Percentiles rank a stretch among this genome's conserved stretches.
phyloP scores from a whole-genome alignment of 108 stramenopile species.

The Mediolabrus comicus region DNA sequence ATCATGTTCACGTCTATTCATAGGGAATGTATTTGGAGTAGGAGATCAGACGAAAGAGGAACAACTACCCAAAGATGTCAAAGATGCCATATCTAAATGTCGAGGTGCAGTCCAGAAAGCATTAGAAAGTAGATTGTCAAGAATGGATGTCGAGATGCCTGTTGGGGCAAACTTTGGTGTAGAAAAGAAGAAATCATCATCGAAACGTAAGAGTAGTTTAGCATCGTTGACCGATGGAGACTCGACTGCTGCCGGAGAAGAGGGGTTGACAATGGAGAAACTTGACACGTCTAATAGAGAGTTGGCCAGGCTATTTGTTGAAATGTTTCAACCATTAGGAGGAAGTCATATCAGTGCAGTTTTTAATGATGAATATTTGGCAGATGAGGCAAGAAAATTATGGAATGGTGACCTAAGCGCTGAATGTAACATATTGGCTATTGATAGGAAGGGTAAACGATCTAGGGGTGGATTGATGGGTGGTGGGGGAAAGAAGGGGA shows the following conservation, averaged over 20 bases:
- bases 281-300: constrained; percentile 82
- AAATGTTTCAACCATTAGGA: constrained; percentile 89
- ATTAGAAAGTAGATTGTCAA: constrained; percentile 55
- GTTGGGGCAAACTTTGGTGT: constrained; percentile 86
- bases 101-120: constrained; percentile 73
- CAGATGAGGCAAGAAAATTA: constrained; percentile 60
- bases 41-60: constrained; percentile 18
- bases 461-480: constrained; percentile 33
- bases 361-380: constrained; percentile 60
- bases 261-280: constrained; percentile 47
- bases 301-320: constrained; percentile 80
- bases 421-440: constrained; percentile 61
- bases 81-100: constrained; percentile 79
- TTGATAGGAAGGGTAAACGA: constrained; percentile 56
- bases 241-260: constrained; percentile 9
- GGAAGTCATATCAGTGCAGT: constrained; percentile 70
- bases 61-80: constrained; percentile 73
- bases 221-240: constrained; percentile 18
- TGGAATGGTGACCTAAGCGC: constrained; percentile 72
- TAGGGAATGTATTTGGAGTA: constrained; percentile 37
- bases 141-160: constrained; percentile 78
- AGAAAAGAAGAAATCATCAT: constrained; percentile 47
- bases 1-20: constrained; percentile 18
- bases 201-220: constrained; percentile 35
- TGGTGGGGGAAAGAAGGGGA: constrained; percentile 25